These are phyloP conservation scores for Phytophthora ohioensis DNA, from an alignment of 352 stramenopile species.

Conservation along the genomic window DNA sequence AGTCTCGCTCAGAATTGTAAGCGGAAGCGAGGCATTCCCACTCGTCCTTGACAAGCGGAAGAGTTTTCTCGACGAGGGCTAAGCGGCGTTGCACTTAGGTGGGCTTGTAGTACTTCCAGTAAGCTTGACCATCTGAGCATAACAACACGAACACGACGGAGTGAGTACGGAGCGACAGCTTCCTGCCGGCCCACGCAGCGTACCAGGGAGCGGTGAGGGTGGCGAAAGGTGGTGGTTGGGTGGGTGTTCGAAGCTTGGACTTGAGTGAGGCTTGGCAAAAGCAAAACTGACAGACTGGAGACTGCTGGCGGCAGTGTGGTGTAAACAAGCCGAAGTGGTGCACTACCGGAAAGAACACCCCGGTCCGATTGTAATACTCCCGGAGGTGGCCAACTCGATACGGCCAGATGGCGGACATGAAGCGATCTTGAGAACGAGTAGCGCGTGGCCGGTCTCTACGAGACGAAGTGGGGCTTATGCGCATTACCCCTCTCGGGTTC, in stretches of 20 bases:
- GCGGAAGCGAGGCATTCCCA: background rate
- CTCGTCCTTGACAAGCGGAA: no score
- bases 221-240: no score
- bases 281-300: no score
- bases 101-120: background rate
- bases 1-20: slow-evolving; percentile 3
- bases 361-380: slow-evolving; percentile 4
- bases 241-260: no score
- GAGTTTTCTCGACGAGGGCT: no score
- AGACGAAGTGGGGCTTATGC: background rate
- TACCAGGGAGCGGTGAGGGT: no score
- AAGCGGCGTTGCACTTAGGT: no score
- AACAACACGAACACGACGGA: background rate
- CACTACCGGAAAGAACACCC: background rate
- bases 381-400: background rate
- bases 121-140: slow-evolving; percentile 1
- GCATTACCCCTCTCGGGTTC: background rate
- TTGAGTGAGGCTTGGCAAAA: no score
- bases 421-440: background rate
- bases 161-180: no score
- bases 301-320: no score
- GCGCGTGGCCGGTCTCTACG: background rate
- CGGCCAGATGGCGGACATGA: background rate
- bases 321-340: slow-evolving; percentile 10
- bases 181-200: no score